Base-by-base conservation (phyloP, 2,329 filamentous ascomycete genomes). In the Nakataea oryzae region DNA sequence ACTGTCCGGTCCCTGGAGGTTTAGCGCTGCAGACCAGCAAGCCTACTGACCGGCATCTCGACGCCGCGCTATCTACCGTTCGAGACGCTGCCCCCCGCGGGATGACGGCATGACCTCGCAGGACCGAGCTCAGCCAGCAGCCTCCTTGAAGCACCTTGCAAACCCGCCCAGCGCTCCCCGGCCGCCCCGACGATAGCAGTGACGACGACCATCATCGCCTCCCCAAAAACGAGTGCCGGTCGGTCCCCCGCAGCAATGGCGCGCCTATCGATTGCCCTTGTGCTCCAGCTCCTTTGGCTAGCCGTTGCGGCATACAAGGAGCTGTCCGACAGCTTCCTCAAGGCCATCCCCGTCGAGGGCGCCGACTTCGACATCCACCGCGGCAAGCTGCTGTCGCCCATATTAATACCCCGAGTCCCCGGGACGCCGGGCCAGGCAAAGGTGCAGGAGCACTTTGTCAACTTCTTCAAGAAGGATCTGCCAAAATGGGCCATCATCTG, bases 361-460 rank as follows among this genome's bases (percentile, higher is more conserved):
- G 74, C 78, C 62, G 86, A 89, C 70, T 89, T 93, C 67, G 81
- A 92, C 71, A 86, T 89, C 65, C 74, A 85, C 62, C 58, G 58
- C 41, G 88, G 88, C 65, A 76, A 80, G 1, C 77, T 95, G 11
- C 81, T 95, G n/a, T 81, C 89, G 2, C 90, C 90, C 0, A 87
- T 95, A 65, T 80, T 95, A 54, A 84, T 85, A 54, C 83, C 90
- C 4, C 86, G 90, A 61, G 88, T 93, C 0, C 85, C 90, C 28
- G 90, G 90, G 8, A 91, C 89, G 1, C 78, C 83, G 2, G 89
- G 89, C 54, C 88, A 86, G 28, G 75, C 75, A 1, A 80, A 78
- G 29, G 88, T 89, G 3, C 85, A 90, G 64, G 78, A 84, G 60
- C 90, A 93, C 72, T 89, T 95, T 63, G 81, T 85, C 62, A 75